Conservation (phyloP, 192 early-diverging fungal species). For the Podila epicladia region DNA sequence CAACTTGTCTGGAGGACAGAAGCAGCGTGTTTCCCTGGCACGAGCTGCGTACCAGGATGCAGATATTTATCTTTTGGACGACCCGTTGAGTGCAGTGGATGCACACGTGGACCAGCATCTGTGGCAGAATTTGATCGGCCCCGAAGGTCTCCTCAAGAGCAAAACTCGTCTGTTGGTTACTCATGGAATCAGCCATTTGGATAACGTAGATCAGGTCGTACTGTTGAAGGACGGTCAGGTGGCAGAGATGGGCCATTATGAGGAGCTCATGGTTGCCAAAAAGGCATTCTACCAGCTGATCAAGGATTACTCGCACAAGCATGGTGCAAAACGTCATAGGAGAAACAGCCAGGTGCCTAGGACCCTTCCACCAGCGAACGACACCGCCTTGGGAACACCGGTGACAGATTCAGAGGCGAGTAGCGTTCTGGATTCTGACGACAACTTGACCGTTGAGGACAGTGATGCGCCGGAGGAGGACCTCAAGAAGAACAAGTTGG, state of each 20-base stretch:
- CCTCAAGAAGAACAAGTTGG: not conserved
- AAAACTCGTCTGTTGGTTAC: conserved; percentile 86
- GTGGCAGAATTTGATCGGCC: conserved; percentile 88
- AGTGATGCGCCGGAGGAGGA: conserved; percentile 15
- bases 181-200: conserved; percentile 79
- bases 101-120: conserved; percentile 69
- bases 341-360: conserved; percentile 8
- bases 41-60: conserved; percentile 86
- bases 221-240: conserved; percentile 77
- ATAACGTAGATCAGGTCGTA: conserved; percentile 68
- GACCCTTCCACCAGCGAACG: too few species aligned
- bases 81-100: conserved; percentile 66
- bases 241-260: conserved; percentile 69
- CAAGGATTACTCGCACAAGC: conserved; percentile 69
- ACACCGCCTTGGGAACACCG: too few species aligned
- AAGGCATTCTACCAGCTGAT: conserved; percentile 71
- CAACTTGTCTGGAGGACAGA: conserved; percentile 92
- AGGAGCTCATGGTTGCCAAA: conserved; percentile 66
- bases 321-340: conserved; percentile 14
- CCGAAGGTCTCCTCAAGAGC: conserved; percentile 76
- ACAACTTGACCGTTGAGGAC: conserved; percentile 29
- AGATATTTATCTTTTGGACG: conserved; percentile 64
- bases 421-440: conserved; percentile 10
- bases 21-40: conserved; percentile 68
- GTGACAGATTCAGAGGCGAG: not conserved